These are phyloP conservation scores for Paramecium bursaria DNA, from an alignment of 73 alveolate genomes.

Conservation along the genomic window DNA sequence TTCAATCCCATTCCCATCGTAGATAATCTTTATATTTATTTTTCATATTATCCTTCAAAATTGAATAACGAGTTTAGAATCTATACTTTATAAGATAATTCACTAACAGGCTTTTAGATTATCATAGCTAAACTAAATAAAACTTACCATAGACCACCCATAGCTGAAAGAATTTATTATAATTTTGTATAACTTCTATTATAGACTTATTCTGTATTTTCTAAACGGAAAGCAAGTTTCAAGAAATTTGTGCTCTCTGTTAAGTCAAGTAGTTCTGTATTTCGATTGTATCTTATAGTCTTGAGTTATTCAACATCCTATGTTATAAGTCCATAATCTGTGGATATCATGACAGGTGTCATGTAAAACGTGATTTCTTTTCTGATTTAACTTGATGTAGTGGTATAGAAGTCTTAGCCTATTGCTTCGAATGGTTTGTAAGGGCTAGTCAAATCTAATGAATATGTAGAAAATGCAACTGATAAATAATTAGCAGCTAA, in stretches of 20 bases:
- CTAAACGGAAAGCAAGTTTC: slow-evolving; percentile 16
- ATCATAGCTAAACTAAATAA: slow-evolving; percentile 17
- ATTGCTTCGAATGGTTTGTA: slow-evolving; percentile 1
- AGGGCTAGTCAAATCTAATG: slow-evolving; percentile 20
- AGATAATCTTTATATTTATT: too few relatives aligned
- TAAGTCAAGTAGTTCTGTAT: slow-evolving; percentile 39
- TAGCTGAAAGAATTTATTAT: slow-evolving; percentile 13
- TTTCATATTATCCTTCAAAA: too few relatives aligned
- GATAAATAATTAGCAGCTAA: slow-evolving; percentile 23
- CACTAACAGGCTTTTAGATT: slow-evolving; percentile 22
- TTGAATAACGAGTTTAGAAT: too few relatives aligned
- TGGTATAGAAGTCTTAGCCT: slow-evolving; percentile 44
- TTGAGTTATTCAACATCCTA: neutral
- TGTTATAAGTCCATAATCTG: slow-evolving; percentile 10
- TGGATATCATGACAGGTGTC: slow-evolving; percentile 4
- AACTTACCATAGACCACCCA: slow-evolving; percentile 57
- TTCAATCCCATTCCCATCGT: too few relatives aligned
- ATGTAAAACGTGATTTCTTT: slow-evolving; percentile 23
- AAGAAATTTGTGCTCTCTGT: neutral
- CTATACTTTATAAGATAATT: neutral
- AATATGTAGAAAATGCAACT: neutral
- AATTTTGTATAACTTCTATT: slow-evolving; percentile 33
- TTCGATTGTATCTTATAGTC: slow-evolving; percentile 34
- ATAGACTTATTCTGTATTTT: slow-evolving; percentile 25
- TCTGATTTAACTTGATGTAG: neutral